Evolutionary conservation across 371 early-diverging fungal genomes (phyloP).

Genomic region (Chytridium lagenaria): DNA sequence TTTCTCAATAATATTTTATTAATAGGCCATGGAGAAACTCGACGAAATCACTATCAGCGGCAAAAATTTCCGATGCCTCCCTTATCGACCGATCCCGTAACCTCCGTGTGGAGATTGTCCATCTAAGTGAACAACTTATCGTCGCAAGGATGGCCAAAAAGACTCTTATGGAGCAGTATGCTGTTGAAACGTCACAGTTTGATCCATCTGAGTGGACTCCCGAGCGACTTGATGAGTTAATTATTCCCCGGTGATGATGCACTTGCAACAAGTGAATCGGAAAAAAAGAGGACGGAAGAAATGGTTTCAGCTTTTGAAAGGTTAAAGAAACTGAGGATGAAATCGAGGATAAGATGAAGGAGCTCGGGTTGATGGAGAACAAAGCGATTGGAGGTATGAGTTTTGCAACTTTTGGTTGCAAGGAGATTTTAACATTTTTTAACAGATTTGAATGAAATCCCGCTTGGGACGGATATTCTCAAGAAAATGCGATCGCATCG

Average conservation of each 20-base stretch:
- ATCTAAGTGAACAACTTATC: slow-evolving; percentile 4
- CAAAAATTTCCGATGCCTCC: neutral
- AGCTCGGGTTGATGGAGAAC: slow-evolving; percentile 6
- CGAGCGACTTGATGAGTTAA: slow-evolving; percentile 18
- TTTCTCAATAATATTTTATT: neutral
- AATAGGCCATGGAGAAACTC: slow-evolving; percentile 6
- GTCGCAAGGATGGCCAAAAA: neutral
- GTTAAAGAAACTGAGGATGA: neutral
- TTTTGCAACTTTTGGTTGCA: neutral
- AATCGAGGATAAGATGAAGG: neutral
- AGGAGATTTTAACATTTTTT: neutral
- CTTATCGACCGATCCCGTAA: neutral
- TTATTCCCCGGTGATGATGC: slow-evolving; percentile 22
- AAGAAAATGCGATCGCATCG: neutral
- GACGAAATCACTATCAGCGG: slow-evolving; percentile 11
- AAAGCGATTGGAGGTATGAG: slow-evolving; percentile 13
- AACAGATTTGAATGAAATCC: neutral
- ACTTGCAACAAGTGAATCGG: neutral
- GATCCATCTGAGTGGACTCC: slow-evolving; percentile 28
- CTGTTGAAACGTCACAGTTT: slow-evolving; percentile 15
- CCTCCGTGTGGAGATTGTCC: slow-evolving; percentile 17
- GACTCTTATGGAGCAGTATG: neutral
- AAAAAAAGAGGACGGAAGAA: slow-evolving; percentile 17
- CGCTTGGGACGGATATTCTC: neutral
- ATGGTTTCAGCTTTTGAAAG: neutral